phyloP scores from a whole-genome alignment of 2,329 filamentous ascomycete genomes.

The Penicillium sp. region DNA sequence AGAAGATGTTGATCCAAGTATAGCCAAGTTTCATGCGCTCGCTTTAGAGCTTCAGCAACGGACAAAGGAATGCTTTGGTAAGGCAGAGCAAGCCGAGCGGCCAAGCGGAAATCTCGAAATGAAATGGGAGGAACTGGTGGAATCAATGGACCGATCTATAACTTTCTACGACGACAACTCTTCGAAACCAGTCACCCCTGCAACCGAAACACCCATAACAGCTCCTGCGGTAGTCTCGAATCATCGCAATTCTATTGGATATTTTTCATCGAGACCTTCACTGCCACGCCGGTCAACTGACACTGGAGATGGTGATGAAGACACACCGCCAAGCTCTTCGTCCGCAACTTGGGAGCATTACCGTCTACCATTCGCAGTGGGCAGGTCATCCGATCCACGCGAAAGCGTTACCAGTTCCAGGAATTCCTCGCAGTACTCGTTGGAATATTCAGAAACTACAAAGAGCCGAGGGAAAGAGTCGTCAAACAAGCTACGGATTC shows the following conservation, averaged over 20 bases:
- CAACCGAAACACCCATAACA: constrained; percentile 28
- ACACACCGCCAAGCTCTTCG: constrained; percentile 43
- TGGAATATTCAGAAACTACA: constrained; percentile 36
- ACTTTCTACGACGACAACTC: constrained; percentile 41
- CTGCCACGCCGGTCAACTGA: constrained; percentile 38
- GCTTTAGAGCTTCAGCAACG: constrained; percentile 41
- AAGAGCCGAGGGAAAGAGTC: constrained; percentile 36
- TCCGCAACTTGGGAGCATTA: constrained; percentile 41
- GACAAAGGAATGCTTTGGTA: constrained; percentile 43
- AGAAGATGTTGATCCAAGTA: constrained; percentile 34
- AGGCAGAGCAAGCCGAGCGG: constrained; percentile 47
- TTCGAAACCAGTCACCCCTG: constrained; percentile 37
- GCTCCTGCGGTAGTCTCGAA: constrained; percentile 28
- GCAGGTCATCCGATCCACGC: constrained; percentile 9
- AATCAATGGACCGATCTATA: constrained; percentile 43
- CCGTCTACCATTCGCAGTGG: constrained; percentile 35
- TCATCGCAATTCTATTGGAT: constrained; percentile 40
- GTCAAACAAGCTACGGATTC: constrained; percentile 40
- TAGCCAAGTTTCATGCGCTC: constrained; percentile 42
- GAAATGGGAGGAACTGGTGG: constrained; percentile 49
- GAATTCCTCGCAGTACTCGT: constrained; percentile 45
- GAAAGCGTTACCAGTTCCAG: constrained; percentile 28
- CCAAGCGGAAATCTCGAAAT: constrained; percentile 44
- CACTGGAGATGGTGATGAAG: constrained; percentile 37
- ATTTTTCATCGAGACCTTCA: constrained; percentile 35